Conservation (phyloP, 2,329 filamentous ascomycete genomes). For the Teratosphaeria pseudoeucalypti region DNA sequence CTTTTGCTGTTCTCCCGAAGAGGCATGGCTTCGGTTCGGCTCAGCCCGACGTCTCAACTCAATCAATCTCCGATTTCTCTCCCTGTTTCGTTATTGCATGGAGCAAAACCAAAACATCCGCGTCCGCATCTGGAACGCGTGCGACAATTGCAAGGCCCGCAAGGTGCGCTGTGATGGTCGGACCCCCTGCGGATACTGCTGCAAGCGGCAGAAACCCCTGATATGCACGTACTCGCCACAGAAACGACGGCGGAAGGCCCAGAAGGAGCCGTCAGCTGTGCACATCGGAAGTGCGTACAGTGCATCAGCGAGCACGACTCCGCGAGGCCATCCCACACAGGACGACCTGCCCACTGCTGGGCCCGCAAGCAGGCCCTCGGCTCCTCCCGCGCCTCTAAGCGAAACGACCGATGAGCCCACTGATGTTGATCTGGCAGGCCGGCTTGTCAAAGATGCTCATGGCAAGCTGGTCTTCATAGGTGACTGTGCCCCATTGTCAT, state of each 20-base stretch:
- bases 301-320: not conserved
- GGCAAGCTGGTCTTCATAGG: slow-evolving; percentile 46
- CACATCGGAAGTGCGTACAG: not conserved
- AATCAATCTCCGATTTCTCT: not conserved
- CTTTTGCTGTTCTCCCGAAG: not conserved
- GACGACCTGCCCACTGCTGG: not conserved
- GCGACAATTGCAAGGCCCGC: slow-evolving; percentile 36
- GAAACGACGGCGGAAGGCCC: slow-evolving; percentile 1
- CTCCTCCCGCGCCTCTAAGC: not conserved
- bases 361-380: not conserved
- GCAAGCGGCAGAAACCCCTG: slow-evolving; percentile 28
- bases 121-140: slow-evolving; percentile 19
- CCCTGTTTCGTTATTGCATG: not conserved
- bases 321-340: not conserved
- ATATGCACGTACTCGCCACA: slow-evolving; percentile 28
- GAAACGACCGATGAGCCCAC: not conserved
- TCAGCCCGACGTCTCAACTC: not conserved
- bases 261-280: not conserved
- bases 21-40: not conserved
- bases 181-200: slow-evolving; percentile 42
- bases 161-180: slow-evolving; percentile 45
- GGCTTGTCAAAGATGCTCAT: slow-evolving; percentile 29
- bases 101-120: not conserved
- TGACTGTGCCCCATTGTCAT: slow-evolving; percentile 44
- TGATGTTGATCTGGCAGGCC: not conserved